Evolutionary conservation across 176 grass and related monocot genomes (phyloP).

Genomic region (Zea mays): DNA sequence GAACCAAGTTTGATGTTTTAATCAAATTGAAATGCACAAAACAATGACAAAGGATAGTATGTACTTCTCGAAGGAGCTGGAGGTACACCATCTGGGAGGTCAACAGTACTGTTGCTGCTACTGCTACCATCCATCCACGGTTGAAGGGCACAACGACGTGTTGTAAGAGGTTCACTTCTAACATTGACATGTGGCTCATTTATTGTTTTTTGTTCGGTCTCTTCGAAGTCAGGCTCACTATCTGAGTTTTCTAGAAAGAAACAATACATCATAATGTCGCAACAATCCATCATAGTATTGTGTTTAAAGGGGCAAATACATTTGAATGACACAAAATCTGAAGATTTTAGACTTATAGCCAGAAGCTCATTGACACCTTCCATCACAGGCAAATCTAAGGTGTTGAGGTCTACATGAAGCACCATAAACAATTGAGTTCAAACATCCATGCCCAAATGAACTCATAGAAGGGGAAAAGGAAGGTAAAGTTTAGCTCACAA

Average conservation of each 20-base stretch:
- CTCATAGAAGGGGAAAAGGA: not conserved
- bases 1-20: not conserved
- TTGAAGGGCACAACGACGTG: conserved; percentile 72
- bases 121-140: conserved; percentile 65
- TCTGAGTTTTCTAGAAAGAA: conserved; percentile 18
- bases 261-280: too few relatives aligned
- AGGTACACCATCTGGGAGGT: conserved; percentile 66
- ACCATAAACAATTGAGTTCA: not conserved
- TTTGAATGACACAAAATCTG: not conserved
- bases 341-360: conserved; percentile 48
- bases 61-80: conserved; percentile 65
- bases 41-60: not conserved
- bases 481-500: not conserved
- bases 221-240: conserved; percentile 42
- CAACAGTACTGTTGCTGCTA: conserved; percentile 31
- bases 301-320: not conserved
- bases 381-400: conserved; percentile 61
- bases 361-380: conserved; percentile 74
- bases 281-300: too few relatives aligned
- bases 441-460: not conserved
- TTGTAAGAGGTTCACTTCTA: conserved; percentile 63
- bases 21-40: conserved; percentile 8
- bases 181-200: conserved; percentile 33
- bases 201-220: conserved; percentile 41
- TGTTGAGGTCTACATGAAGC: conserved; percentile 53